These are phyloP conservation scores for Cladosporium oxysporum DNA, from an alignment of 2,329 filamentous ascomycete species.

Conservation along the genomic window DNA sequence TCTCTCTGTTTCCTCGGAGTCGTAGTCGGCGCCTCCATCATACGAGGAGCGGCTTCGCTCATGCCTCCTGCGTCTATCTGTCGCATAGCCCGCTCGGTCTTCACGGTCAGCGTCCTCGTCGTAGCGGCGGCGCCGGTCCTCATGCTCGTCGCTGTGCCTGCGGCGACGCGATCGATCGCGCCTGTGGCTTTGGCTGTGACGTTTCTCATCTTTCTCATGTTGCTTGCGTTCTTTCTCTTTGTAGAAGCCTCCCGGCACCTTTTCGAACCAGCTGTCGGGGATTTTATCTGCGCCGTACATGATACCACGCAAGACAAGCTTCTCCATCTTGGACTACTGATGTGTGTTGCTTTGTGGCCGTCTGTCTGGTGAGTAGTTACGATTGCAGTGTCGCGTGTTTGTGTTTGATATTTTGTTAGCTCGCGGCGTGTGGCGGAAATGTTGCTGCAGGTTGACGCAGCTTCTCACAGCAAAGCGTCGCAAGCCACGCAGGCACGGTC, in stretches of 20 bases:
- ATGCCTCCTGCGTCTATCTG: slow-evolving; percentile 14
- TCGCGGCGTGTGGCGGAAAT: background rate
- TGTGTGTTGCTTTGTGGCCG: background rate
- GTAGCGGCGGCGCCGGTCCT: slow-evolving; percentile 26
- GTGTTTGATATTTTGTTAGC: background rate
- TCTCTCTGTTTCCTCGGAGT: background rate
- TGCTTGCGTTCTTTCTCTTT: slow-evolving; percentile 29
- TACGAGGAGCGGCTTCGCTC: slow-evolving; percentile 23
- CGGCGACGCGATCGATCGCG: slow-evolving; percentile 25
- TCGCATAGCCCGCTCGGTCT: slow-evolving; percentile 19
- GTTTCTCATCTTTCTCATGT: slow-evolving; percentile 20
- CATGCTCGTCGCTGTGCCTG: slow-evolving; percentile 31
- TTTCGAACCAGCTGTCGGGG: slow-evolving; percentile 42
- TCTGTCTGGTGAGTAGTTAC: background rate
- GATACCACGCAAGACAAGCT: slow-evolving; percentile 30
- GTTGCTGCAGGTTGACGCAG: slow-evolving; percentile 18
- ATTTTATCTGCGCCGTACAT: slow-evolving; percentile 39
- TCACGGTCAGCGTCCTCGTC: slow-evolving; percentile 27
- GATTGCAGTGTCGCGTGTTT: background rate
- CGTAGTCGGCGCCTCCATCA: slow-evolving; percentile 30
- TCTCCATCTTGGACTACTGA: slow-evolving; percentile 26
- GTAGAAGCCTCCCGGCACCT: slow-evolving; percentile 40
- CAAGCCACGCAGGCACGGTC: background rate
- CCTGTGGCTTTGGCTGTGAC: slow-evolving; percentile 17
- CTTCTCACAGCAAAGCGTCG: background rate